Evolutionary conservation across 228 moss, liverwort and hornwort species (phyloP).

Genomic region (Sphagnum magellanicum): DNA sequence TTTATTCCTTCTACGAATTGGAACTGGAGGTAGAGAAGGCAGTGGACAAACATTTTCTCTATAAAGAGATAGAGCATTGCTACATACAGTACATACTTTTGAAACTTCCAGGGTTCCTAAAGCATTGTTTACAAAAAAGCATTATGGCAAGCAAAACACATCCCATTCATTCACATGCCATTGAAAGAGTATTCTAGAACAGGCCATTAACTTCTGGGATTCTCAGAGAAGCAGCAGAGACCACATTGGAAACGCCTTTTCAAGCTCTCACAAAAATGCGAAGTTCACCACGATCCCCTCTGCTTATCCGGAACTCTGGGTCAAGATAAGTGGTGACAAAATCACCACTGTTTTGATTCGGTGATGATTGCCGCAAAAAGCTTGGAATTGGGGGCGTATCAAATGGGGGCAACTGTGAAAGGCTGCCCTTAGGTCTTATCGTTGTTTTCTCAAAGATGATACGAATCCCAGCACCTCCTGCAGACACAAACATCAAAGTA

Average conservation of each 20-base stretch:
- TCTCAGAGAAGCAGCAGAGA: neutral
- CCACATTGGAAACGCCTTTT: neutral
- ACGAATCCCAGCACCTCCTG: constrained; percentile 58
- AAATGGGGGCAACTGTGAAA: constrained; percentile 70
- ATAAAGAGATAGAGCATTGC: no score
- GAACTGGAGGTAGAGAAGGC: no score
- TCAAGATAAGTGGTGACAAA: constrained; percentile 86
- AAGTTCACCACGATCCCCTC: constrained; percentile 95
- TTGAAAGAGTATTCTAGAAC: neutral
- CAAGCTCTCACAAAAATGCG: constrained; percentile 82
- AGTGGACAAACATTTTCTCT: no score
- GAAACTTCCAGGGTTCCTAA: no score
- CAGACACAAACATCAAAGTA: neutral
- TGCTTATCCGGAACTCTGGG: constrained; percentile 69
- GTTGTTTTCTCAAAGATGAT: constrained; percentile 69
- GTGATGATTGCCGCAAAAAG: constrained; percentile 45
- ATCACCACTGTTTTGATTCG: constrained; percentile 24
- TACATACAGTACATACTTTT: no score
- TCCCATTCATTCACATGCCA: no score
- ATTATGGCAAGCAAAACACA: no score
- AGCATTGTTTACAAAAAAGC: no score
- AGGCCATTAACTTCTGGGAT: neutral
- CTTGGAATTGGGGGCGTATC: constrained; percentile 71
- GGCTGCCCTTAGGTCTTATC: constrained; percentile 41
- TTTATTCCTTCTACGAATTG: no score